phyloP scores from a whole-genome alignment of 495 filamentous ascomycete species.

The Hypoxylon intermedium region DNA sequence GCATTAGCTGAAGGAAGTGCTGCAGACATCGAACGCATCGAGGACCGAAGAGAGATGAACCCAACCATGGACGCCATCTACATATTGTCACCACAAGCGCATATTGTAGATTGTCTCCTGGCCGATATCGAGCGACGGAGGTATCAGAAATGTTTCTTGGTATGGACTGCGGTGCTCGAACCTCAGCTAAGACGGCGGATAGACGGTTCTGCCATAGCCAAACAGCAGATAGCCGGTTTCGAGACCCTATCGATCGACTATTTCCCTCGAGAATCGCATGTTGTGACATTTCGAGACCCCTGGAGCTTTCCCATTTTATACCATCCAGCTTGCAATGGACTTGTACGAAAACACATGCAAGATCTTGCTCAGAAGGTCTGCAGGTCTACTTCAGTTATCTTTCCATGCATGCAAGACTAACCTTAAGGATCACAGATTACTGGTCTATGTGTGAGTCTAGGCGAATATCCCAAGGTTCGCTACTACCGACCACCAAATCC shows the following conservation, averaged over 20 bases:
- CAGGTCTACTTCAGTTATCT: conserved; percentile 3
- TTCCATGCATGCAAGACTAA: conserved; percentile 40
- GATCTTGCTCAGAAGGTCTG: conserved; percentile 85
- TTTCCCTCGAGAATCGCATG: conserved; percentile 87
- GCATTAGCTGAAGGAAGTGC: conserved; percentile 34
- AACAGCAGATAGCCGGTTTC: conserved; percentile 73
- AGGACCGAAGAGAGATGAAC: conserved; percentile 79
- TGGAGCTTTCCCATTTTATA: conserved; percentile 93
- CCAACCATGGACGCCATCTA: conserved; percentile 93
- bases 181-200: conserved; percentile 52
- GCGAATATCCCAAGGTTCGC: conserved; percentile 88
- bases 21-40: conserved; percentile 89
- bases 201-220: conserved; percentile 57
- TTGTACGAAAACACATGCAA: conserved; percentile 81
- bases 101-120: conserved; percentile 91
- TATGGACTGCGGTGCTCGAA: conserved; percentile 75
- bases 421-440: conserved; percentile 66
- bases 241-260: conserved; percentile 83
- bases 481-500: conserved; percentile 81
- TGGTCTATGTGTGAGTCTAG: conserved; percentile 80
- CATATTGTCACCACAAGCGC: conserved; percentile 79
- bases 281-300: conserved; percentile 90
- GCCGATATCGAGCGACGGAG: conserved; percentile 84
- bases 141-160: conserved; percentile 75
- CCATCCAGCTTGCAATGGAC: conserved; percentile 85